These are phyloP conservation scores for Steccherinum ochraceum DNA, from an alignment of 768 basidiomycete genomes.

Conservation along the genomic window DNA sequence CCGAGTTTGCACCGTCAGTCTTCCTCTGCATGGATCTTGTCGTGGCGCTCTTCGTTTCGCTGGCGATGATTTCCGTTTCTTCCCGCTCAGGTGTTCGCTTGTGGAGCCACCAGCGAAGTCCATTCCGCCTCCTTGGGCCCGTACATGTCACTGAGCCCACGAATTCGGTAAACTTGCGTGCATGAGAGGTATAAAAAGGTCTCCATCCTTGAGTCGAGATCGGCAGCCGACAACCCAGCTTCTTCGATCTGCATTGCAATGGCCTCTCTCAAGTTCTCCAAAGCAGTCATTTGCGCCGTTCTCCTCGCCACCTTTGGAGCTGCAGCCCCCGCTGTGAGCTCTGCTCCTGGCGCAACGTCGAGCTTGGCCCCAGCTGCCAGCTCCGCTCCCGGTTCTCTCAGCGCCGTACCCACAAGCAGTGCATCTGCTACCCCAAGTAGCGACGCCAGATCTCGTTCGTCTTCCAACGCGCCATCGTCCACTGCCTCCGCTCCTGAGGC, in stretches of 20 bases:
- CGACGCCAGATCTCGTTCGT: background rate
- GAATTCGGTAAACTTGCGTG: background rate
- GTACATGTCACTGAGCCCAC: background rate
- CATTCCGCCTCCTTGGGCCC: background rate
- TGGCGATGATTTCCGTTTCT: background rate
- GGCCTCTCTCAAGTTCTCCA: constrained; percentile 9
- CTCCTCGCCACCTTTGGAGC: constrained; percentile 10
- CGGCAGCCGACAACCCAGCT: background rate
- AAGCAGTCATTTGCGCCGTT: constrained; percentile 16
- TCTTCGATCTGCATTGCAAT: constrained; percentile 3
- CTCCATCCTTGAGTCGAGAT: background rate
- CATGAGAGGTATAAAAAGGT: background rate
- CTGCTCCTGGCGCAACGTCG: constrained; percentile 21
- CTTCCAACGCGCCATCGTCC: constrained; percentile 1
- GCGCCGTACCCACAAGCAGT: background rate
- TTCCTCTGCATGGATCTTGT: background rate
- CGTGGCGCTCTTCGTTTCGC: background rate
- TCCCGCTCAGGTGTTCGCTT: background rate
- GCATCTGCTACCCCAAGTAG: background rate
- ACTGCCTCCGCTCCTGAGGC: constrained; percentile 7
- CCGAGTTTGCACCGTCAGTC: background rate
- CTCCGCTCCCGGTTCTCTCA: background rate
- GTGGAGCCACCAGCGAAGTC: background rate
- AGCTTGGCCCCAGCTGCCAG: constrained; percentile 9
- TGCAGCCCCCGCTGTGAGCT: constrained; percentile 17